Percentiles rank a stretch among this genome's conserved stretches.
phyloP scores from a whole-genome alignment of 179 eudicot species.

The Beta corolliflora region DNA sequence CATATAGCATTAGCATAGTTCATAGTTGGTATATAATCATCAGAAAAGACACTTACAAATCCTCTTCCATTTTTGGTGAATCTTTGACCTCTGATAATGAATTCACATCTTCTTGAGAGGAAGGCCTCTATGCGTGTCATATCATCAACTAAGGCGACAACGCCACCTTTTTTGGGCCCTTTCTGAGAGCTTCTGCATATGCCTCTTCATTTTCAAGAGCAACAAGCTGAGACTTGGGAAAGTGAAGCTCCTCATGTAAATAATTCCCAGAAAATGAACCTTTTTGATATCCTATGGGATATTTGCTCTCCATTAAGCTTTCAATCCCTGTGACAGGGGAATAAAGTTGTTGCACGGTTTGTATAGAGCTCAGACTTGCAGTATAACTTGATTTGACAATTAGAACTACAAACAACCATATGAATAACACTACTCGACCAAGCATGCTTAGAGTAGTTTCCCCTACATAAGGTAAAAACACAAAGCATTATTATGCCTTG shows the following conservation, averaged over 20 bases:
- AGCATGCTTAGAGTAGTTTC: slow-evolving; percentile 67
- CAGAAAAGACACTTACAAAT: slow-evolving; percentile 56
- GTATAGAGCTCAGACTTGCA: slow-evolving; percentile 81
- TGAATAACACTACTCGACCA: slow-evolving; percentile 65
- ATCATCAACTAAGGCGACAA: slow-evolving; percentile 75
- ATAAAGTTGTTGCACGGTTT: slow-evolving; percentile 71
- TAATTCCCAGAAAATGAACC: slow-evolving; percentile 69
- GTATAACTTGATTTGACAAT: slow-evolving; percentile 85
- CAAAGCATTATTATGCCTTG: neutral
- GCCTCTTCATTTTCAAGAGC: slow-evolving; percentile 58
- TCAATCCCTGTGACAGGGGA: slow-evolving; percentile 70
- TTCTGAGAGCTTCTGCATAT: slow-evolving; percentile 52
- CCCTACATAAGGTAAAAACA: slow-evolving; percentile 51
- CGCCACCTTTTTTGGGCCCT: slow-evolving; percentile 73
- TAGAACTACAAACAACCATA: slow-evolving; percentile 83
- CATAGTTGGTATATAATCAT: neutral
- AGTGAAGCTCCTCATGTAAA: slow-evolving; percentile 48
- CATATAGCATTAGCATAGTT: neutral
- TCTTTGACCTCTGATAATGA: slow-evolving; percentile 65
- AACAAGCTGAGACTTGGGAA: slow-evolving; percentile 54
- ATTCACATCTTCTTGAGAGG: slow-evolving; percentile 69
- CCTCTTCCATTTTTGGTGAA: slow-evolving; percentile 88
- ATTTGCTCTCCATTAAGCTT: slow-evolving; percentile 44
- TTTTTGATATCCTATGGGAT: slow-evolving; percentile 66
- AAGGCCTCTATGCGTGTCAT: slow-evolving; percentile 62